phyloP scores from a whole-genome alignment of 2,329 filamentous ascomycete genomes.

The Calonectria hongkongensis region DNA sequence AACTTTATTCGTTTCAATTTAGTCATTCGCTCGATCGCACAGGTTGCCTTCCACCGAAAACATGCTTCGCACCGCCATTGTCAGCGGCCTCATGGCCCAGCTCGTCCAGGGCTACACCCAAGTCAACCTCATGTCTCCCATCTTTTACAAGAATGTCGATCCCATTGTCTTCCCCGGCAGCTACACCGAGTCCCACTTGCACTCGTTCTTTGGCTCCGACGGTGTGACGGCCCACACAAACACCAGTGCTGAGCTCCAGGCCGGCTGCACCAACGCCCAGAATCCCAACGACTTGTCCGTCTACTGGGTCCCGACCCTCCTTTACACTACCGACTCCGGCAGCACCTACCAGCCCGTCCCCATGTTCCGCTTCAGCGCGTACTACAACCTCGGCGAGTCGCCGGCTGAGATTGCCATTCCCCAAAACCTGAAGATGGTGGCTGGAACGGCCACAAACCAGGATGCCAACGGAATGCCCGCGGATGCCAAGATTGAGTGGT shows the following conservation, averaged over 20 bases:
- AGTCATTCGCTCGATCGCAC: constrained; percentile 30
- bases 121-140: constrained; percentile 47
- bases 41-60: constrained; percentile 46
- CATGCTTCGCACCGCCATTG: constrained; percentile 39
- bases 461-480: constrained; percentile 32
- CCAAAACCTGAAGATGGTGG: constrained; percentile 64
- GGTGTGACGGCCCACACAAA: constrained; percentile 55
- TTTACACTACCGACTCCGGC: constrained; percentile 58
- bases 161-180: constrained; percentile 58
- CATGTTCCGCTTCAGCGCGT: constrained; percentile 65
- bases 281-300: constrained; percentile 68
- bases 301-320: constrained; percentile 67
- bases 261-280: constrained; percentile 65
- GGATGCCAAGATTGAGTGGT: constrained; percentile 57
- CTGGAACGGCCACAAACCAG: constrained; percentile 58
- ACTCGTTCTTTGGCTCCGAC: constrained; percentile 62
- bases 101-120: constrained; percentile 48
- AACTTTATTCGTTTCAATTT: constrained; percentile 38
- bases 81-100: constrained; percentile 41
- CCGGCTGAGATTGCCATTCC: constrained; percentile 66
- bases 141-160: constrained; percentile 60
- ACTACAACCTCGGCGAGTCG: constrained; percentile 64
- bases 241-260: constrained; percentile 59
- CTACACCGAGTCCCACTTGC: constrained; percentile 58
- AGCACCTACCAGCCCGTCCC: constrained; percentile 57